Evolutionary conservation across 2,329 filamentous ascomycete species (phyloP), one percentile per base, ranked within the genome.

Genomic region (Alternaria novae-zelandiae): DNA sequence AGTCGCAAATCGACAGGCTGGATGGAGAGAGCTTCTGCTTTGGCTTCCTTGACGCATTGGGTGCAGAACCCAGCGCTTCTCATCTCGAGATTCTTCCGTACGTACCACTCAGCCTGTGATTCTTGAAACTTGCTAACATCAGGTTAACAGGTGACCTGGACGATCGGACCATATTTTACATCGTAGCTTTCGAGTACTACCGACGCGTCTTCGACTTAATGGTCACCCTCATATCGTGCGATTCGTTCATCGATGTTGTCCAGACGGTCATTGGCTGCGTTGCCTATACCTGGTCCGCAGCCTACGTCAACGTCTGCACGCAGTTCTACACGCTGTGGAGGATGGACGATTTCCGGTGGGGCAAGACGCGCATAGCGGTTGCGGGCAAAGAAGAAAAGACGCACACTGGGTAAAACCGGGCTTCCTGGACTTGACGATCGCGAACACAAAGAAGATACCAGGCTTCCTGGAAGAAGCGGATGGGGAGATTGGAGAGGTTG

Each of bases 331-430:
- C 54, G 7, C 17, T 61, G n/a, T 41, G 51, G 26, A 57, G 57
- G 6, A 11, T 61, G 54, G 54, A 61, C 26, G 54, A 61, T 58
- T 61, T 61, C 13, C 36, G 54, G 30, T 61, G 59, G 59, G 54
- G 54, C 9, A 61, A 61, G 59, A 61, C 59, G 7, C 45, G 46
- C 13, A 46, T 61, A 12, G 59, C 32, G 15, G 46, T 61, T 20
- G 21, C 36, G 26, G 23, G 46, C 5, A 53, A 53, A 20, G 30
- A 30, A 23, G 23, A 41, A 10, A 36, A 53, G 30, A 41, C 36
- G 36, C 36, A 41, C 36, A 41, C 36, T 5, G 36, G 36, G 36
- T 41, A 41, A 3, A 41, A 17, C 32, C 15, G 15, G 32, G 15
- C 32, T 36, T 36, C 32, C 7, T 15, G 32, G 15, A 15, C 13